Evolutionary conservation across 768 basidiomycete species (phyloP).

Genomic region (Fibroporia radiculosa): DNA sequence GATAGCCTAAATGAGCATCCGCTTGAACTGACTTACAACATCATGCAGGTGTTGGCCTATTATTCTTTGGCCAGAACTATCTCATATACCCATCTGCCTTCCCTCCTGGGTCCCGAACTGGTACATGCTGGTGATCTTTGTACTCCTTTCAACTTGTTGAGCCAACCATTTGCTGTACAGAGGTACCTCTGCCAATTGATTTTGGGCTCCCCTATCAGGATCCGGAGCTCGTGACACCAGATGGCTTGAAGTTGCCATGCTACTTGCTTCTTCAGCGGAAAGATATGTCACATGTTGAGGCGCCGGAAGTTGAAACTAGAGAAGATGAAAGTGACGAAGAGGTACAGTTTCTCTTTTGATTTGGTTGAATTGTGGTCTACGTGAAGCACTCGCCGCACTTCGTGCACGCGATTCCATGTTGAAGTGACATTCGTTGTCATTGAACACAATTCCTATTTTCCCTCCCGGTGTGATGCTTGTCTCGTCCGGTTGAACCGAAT

Average conservation of each 20-base stretch:
- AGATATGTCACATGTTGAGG: slow-evolving; percentile 28
- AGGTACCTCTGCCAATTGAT: slow-evolving; percentile 64
- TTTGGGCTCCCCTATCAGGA: slow-evolving; percentile 72
- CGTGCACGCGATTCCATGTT: no score
- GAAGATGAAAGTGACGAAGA: slow-evolving; percentile 64
- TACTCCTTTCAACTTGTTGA: neutral
- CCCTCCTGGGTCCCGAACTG: slow-evolving; percentile 71
- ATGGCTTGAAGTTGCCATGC: slow-evolving; percentile 62
- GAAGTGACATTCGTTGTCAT: no score
- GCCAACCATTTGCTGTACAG: slow-evolving; percentile 28
- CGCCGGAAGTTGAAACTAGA: slow-evolving; percentile 25
- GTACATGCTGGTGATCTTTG: slow-evolving; percentile 29
- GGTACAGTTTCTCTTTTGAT: no score
- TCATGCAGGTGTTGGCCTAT: slow-evolving; percentile 12
- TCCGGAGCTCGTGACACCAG: slow-evolving; percentile 62
- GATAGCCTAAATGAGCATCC: neutral
- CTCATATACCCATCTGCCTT: slow-evolving; percentile 87
- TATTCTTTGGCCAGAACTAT: slow-evolving; percentile 69
- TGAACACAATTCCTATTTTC: no score
- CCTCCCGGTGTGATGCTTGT: no score
- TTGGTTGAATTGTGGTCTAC: no score
- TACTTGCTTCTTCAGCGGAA: slow-evolving; percentile 69
- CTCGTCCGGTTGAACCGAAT: no score
- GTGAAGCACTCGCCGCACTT: no score
- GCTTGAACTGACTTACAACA: neutral